Evolutionary conservation across 768 basidiomycete genomes (phyloP).

Genomic region (Hypholoma sublateritium): DNA sequence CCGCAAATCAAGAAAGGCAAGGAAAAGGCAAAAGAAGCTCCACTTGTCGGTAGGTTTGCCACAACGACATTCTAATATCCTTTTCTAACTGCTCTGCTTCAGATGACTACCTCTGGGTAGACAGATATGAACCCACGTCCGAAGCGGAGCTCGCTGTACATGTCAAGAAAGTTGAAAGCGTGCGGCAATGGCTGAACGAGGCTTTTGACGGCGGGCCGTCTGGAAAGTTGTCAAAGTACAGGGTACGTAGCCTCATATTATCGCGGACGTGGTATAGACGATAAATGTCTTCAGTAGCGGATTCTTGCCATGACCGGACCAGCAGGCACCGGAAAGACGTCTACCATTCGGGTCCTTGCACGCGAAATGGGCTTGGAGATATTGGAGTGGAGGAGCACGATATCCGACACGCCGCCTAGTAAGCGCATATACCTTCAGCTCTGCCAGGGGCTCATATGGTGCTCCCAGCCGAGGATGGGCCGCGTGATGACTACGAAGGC

Average conservation of each 20-base stretch:
- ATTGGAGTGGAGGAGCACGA: conserved; percentile 80
- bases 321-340: conserved; percentile 88
- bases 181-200: conserved; percentile 72
- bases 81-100: background rate
- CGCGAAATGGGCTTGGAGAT: conserved; percentile 76
- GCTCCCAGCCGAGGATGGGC: background rate
- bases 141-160: conserved; percentile 83
- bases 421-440: conserved; percentile 4
- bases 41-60: conserved; percentile 6
- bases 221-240: conserved; percentile 66
- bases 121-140: conserved; percentile 59
- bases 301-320: conserved; percentile 86
- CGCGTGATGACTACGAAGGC: conserved; percentile 39
- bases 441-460: too few species aligned
- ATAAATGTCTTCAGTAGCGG: conserved; percentile 46
- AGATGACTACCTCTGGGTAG: conserved; percentile 42
- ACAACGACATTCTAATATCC: background rate
- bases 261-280: background rate
- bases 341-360: conserved; percentile 75
- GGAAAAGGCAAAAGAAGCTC: conserved; percentile 24
- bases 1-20: conserved; percentile 23
- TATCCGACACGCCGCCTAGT: conserved; percentile 44
- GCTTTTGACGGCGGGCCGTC: conserved; percentile 69
- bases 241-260: conserved; percentile 48
- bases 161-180: conserved; percentile 74